Evolutionary conservation across 202 grass and related monocot species (phyloP).

Genomic region (Schoenoplectus tabernaemontani): DNA sequence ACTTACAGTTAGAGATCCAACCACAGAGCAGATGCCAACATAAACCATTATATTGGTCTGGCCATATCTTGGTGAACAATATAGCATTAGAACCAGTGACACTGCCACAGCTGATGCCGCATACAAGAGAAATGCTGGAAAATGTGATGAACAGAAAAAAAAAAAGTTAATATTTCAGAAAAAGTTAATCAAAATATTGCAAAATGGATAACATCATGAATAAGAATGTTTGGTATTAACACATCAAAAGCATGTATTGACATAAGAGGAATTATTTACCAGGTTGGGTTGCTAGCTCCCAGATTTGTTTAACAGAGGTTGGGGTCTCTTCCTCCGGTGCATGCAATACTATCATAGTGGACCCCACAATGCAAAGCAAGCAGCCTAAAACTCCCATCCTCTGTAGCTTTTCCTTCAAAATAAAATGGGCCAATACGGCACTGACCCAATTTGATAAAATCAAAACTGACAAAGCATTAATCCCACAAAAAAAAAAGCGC

Average conservation of each 20-base stretch:
- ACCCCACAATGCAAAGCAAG: constrained; percentile 85
- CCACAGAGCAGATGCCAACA: constrained; percentile 82
- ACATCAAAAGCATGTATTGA: background rate
- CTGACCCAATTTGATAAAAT: constrained; percentile 28
- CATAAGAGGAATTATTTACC: constrained; percentile 26
- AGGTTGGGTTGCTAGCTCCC: constrained; percentile 69
- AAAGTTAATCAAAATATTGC: background rate
- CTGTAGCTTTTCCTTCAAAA: constrained; percentile 74
- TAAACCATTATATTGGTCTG: constrained; percentile 93
- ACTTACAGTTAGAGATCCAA: constrained; percentile 91
- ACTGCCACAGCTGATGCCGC: constrained; percentile 49
- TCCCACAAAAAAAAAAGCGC: background rate
- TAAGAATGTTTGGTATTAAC: background rate
- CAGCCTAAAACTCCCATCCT: constrained; percentile 89
- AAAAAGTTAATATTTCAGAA: background rate
- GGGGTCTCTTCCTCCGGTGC: constrained; percentile 74
- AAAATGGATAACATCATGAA: background rate
- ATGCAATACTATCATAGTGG: constrained; percentile 89
- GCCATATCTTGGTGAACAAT: constrained; percentile 70
- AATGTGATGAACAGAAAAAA: background rate
- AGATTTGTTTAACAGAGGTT: constrained; percentile 83
- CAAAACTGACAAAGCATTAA: background rate
- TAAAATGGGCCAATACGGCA: constrained; percentile 81
- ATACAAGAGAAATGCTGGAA: constrained; percentile 86
- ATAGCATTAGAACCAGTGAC: constrained; percentile 72